phyloP scores from a whole-genome alignment of 164 flowering plant genomes.

The Pachysandra terminalis region DNA sequence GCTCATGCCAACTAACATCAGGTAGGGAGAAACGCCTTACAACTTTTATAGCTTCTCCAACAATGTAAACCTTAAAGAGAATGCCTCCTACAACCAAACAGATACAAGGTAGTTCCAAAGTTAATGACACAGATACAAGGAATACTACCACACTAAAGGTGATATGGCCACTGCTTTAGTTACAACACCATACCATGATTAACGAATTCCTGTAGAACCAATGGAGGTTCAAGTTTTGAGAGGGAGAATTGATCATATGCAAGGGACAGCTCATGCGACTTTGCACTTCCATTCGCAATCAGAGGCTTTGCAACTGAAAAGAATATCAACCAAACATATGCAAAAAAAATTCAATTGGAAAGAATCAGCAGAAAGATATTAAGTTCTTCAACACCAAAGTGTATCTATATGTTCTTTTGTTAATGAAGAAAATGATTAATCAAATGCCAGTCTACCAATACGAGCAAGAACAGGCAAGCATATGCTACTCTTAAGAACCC shows the following conservation, averaged over 20 bases:
- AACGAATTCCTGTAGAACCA: slow-evolving; percentile 95
- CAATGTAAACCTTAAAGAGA: slow-evolving; percentile 84
- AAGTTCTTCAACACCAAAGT: neutral
- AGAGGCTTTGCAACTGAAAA: slow-evolving; percentile 92
- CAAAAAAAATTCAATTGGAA: neutral
- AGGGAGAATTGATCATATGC: slow-evolving; percentile 85
- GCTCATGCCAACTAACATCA: slow-evolving; percentile 61
- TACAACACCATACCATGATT: slow-evolving; percentile 71
- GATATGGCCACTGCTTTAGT: neutral
- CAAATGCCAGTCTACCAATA: neutral
- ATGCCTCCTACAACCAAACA: slow-evolving; percentile 66
- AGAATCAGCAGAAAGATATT: no score
- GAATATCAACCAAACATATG: neutral
- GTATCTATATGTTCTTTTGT: neutral
- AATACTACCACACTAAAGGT: neutral
- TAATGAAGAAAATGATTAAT: neutral
- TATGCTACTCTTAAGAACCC: neutral
- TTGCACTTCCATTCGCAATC: slow-evolving; percentile 74
- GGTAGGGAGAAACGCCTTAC: slow-evolving; percentile 94
- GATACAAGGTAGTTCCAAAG: neutral
- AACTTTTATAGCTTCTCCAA: slow-evolving; percentile 90
- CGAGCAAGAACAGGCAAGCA: neutral
- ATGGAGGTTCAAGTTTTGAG: slow-evolving; percentile 81
- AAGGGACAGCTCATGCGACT: slow-evolving; percentile 88
- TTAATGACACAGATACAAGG: neutral